Percentiles rank a stretch among this genome's conserved stretches.
Evolutionary conservation across 306 rosid species (phyloP).

Genomic region (Abrus pulchellus): DNA sequence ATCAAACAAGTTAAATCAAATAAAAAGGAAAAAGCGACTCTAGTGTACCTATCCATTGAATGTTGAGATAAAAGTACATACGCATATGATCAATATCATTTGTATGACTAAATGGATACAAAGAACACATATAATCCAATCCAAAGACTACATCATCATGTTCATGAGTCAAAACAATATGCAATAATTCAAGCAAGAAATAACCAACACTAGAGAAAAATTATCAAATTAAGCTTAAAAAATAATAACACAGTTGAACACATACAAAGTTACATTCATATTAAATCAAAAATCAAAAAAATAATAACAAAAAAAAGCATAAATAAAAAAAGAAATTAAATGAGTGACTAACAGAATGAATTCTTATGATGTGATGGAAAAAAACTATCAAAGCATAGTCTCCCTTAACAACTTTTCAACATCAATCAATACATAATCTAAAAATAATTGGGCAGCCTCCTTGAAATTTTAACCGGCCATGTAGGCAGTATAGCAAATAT

Average conservation of each 20-base stretch:
- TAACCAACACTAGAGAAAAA: background rate
- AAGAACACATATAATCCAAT: slow-evolving; percentile 80
- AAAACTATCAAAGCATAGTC: slow-evolving; percentile 87
- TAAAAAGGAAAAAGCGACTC: background rate
- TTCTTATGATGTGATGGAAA: slow-evolving; percentile 70
- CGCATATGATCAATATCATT: slow-evolving; percentile 84
- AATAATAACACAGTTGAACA: slow-evolving; percentile 6
- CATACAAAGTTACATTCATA: background rate
- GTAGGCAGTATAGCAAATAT: no score
- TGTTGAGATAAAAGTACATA: slow-evolving; percentile 66
- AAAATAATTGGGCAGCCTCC: no score
- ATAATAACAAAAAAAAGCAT: background rate
- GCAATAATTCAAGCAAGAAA: slow-evolving; percentile 45
- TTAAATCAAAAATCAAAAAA: background rate
- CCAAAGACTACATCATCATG: slow-evolving; percentile 95
- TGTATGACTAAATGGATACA: slow-evolving; percentile 77
- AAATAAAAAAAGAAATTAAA: background rate
- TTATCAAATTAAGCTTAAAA: slow-evolving; percentile 4
- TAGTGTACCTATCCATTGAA: slow-evolving; percentile 76
- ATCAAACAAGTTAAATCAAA: slow-evolving; percentile 4
- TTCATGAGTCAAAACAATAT: slow-evolving; percentile 90
- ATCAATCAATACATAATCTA: slow-evolving; percentile 65
- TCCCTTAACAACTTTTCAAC: slow-evolving; percentile 90
- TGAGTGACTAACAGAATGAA: slow-evolving; percentile 72
- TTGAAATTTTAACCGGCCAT: no score